Evolutionary conservation across 164 flowering plant genomes (phyloP).

Genomic region (Vitis labrusca): DNA sequence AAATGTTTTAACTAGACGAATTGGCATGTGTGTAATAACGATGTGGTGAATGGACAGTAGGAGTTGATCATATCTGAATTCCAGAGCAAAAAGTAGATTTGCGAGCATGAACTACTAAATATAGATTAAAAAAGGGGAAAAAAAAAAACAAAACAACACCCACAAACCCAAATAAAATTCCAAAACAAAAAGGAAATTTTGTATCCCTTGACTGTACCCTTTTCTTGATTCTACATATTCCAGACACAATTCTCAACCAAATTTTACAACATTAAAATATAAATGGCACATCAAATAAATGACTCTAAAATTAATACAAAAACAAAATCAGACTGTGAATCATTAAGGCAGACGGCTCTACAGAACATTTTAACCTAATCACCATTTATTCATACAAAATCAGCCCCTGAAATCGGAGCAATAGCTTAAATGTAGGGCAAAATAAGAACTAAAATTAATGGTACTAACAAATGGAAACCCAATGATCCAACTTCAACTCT

Average conservation of each 20-base stretch:
- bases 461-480: too few relatives aligned
- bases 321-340: neutral
- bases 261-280: neutral
- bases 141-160: too few relatives aligned
- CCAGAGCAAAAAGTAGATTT: too few relatives aligned
- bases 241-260: neutral
- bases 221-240: neutral
- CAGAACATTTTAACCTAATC: neutral
- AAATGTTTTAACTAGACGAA: too few relatives aligned
- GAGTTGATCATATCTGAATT: too few relatives aligned
- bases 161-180: neutral
- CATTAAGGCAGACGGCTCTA: neutral
- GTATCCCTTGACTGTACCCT: neutral
- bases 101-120: too few relatives aligned
- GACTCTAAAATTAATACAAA: neutral
- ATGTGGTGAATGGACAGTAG: too few relatives aligned
- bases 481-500: too few relatives aligned
- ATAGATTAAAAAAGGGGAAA: neutral
- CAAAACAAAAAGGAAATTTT: neutral
- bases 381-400: neutral
- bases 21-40: too few relatives aligned
- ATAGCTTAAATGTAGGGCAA: too few relatives aligned
- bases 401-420: neutral
- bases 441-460: too few relatives aligned
- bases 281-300: neutral